phyloP scores from a whole-genome alignment of 208 protist genomes.

The Trypanosoma melophagium region DNA sequence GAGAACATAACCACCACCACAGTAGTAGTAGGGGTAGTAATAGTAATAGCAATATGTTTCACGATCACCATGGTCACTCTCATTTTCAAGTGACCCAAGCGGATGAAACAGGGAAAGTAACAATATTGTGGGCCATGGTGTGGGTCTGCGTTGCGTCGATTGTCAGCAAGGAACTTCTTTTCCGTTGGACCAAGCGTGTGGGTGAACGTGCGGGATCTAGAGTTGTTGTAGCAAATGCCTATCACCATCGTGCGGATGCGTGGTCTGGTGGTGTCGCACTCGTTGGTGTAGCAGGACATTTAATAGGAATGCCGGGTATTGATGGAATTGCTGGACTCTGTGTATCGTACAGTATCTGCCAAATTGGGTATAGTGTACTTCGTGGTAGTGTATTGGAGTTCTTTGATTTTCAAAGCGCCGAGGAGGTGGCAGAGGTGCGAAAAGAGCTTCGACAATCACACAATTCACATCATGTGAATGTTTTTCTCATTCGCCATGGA shows the following conservation, averaged over 20 bases:
- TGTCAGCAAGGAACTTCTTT: slow-evolving; percentile 78
- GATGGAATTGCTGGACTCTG: slow-evolving; percentile 77
- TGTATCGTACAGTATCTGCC: slow-evolving; percentile 78
- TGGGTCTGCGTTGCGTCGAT: slow-evolving; percentile 60
- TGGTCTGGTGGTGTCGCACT: slow-evolving; percentile 85
- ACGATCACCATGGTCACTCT: slow-evolving; percentile 57
- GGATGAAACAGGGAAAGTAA: slow-evolving; percentile 50
- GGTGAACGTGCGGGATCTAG: slow-evolving; percentile 72
- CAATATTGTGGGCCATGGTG: slow-evolving; percentile 86
- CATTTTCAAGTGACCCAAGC: slow-evolving; percentile 71
- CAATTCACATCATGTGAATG: slow-evolving; percentile 64
- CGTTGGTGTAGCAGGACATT: slow-evolving; percentile 72
- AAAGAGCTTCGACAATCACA: slow-evolving; percentile 60
- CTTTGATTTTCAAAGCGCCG: slow-evolving; percentile 80
- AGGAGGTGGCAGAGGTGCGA: slow-evolving; percentile 64
- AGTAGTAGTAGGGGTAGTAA: neutral
- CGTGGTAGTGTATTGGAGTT: slow-evolving; percentile 73
- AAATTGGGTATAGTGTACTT: slow-evolving; percentile 73
- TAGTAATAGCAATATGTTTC: slow-evolving; percentile 11
- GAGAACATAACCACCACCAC: slow-evolving; percentile 19
- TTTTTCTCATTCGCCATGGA: slow-evolving; percentile 85
- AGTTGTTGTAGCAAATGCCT: slow-evolving; percentile 87
- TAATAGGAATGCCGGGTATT: slow-evolving; percentile 65
- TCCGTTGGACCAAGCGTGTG: slow-evolving; percentile 76
- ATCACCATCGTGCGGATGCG: slow-evolving; percentile 87